Evolutionary conservation across 2,329 filamentous ascomycete genomes (phyloP).

Genomic region (Alternaria atra): DNA sequence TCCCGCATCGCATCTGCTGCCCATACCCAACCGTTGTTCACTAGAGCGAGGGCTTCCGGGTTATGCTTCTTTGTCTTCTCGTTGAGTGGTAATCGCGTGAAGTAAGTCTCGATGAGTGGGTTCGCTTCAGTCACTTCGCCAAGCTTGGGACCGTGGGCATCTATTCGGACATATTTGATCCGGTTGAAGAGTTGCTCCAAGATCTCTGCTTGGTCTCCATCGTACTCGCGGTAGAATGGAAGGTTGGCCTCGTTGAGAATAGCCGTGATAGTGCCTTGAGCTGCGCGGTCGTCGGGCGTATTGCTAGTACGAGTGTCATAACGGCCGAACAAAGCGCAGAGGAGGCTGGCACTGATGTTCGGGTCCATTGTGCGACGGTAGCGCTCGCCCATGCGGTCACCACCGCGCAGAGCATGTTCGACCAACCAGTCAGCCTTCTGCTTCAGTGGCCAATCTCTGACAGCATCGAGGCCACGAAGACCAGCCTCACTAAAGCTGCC

Average conservation of each 20-base stretch:
- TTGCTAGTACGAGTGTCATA: constrained; percentile 64
- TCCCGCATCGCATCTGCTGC: constrained; percentile 93
- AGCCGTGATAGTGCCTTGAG: constrained; percentile 62
- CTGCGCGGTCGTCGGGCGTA: constrained; percentile 62
- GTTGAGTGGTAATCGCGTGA: constrained; percentile 86
- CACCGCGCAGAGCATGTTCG: constrained; percentile 74
- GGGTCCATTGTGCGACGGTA: constrained; percentile 77
- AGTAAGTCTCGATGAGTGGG: constrained; percentile 92
- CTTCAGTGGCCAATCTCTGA: constrained; percentile 64
- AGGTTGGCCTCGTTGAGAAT: constrained; percentile 87
- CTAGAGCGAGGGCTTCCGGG: constrained; percentile 79
- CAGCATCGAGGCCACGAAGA: constrained; percentile 61
- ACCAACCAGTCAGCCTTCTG: constrained; percentile 71
- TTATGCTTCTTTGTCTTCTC: constrained; percentile 79
- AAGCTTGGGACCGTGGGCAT: constrained; percentile 86
- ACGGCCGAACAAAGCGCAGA: constrained; percentile 74
- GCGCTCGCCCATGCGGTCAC: constrained; percentile 79
- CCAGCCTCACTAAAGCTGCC: constrained; percentile 60
- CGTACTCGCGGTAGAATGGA: constrained; percentile 90
- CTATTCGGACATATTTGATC: constrained; percentile 93
- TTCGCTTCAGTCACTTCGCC: constrained; percentile 79
- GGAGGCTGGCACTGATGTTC: constrained; percentile 71
- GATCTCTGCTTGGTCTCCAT: constrained; percentile 81
- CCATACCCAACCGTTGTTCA: constrained; percentile 99
- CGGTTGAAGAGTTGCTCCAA: constrained; percentile 92